These are phyloP conservation scores for Corchorus olitorius DNA, from an alignment of 345 rosid genomes.

Conservation along the genomic window DNA sequence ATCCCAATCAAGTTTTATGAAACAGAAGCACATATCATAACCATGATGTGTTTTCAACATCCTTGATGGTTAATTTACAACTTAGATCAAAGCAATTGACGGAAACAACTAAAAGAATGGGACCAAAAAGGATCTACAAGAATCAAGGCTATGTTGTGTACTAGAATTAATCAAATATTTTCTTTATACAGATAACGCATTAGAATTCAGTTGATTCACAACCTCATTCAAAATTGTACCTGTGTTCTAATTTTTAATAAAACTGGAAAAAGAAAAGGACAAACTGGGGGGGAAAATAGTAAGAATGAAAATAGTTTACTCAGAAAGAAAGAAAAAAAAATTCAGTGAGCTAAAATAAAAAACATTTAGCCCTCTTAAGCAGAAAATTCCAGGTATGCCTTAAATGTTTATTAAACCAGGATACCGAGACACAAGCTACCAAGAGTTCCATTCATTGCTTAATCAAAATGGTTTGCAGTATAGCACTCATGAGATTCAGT, in stretches of 20 bases:
- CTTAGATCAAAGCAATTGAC: background rate
- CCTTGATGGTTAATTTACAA: background rate
- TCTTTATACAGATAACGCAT: background rate
- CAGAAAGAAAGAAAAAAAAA: background rate
- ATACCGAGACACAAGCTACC: conserved; percentile 4
- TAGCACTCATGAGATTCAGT: conserved; percentile 20
- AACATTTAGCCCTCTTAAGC: background rate
- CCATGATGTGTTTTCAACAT: background rate
- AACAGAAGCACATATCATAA: background rate
- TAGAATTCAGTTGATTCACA: background rate
- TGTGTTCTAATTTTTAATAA: background rate
- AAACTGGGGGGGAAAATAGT: background rate
- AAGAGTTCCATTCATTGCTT: background rate
- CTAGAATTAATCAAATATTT: background rate
- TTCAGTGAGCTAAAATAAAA: conserved; percentile 9
- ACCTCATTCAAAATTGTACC: background rate
- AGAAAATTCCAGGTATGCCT: background rate
- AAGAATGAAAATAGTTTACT: too few species aligned
- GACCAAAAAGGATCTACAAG: background rate
- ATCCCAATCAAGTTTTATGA: background rate
- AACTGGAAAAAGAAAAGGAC: background rate
- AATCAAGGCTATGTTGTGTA: background rate
- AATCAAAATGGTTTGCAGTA: conserved; percentile 6
- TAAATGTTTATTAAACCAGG: background rate
- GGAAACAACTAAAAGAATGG: background rate